phyloP scores from a whole-genome alignment of 768 basidiomycete species.

The Gyrodon lividus region DNA sequence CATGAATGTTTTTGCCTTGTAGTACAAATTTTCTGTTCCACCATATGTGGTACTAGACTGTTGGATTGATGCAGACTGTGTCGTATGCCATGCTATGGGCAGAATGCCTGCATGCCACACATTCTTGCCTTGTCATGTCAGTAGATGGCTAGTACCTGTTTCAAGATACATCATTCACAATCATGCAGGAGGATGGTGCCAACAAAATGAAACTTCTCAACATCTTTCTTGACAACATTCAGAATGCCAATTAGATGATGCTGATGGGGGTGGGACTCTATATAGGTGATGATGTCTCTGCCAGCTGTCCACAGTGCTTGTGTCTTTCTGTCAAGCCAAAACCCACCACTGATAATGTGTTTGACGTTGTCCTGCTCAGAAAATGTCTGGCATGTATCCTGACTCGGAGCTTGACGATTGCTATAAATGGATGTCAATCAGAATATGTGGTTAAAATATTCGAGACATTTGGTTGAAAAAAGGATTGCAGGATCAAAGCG shows the following conservation, averaged over 20 bases:
- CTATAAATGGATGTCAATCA: slow-evolving; percentile 23
- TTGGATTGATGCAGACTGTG: not conserved
- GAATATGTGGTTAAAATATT: slow-evolving; percentile 25
- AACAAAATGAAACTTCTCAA: not conserved
- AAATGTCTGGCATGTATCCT: slow-evolving; percentile 18
- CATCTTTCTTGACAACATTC: not conserved
- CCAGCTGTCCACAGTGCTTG: not conserved
- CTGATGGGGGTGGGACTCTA: slow-evolving; percentile 3
- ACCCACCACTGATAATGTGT: slow-evolving; percentile 13
- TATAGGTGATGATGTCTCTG: slow-evolving; percentile 1
- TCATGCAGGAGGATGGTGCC: not conserved
- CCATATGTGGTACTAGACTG: not conserved
- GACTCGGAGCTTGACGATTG: slow-evolving; percentile 31
- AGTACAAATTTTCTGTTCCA: not conserved
- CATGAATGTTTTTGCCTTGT: not conserved
- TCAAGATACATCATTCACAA: not conserved
- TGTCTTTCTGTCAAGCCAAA: slow-evolving; percentile 7
- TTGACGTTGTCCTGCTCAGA: slow-evolving; percentile 10
- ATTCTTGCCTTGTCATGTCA: not conserved
- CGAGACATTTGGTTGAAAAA: slow-evolving; percentile 24
- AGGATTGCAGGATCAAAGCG: slow-evolving; percentile 26
- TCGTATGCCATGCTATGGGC: slow-evolving; percentile 1
- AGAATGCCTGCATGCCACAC: not conserved
- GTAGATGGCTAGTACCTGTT: slow-evolving; percentile 1
- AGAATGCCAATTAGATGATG: slow-evolving; percentile 3